phyloP scores from a whole-genome alignment of 139 green algal species.

The Chlorella sp. region DNA sequence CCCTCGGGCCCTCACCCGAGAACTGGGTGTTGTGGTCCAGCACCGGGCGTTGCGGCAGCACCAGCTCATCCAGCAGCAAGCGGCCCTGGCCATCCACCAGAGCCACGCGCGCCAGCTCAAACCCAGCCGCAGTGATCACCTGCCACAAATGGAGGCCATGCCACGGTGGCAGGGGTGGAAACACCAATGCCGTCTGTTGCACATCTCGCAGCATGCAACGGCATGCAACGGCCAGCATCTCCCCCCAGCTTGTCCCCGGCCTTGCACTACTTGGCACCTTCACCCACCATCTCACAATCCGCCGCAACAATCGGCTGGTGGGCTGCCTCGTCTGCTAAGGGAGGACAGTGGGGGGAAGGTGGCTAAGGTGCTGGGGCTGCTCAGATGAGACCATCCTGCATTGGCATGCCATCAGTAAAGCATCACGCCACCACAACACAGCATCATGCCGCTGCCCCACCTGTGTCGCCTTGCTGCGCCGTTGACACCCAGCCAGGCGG shows the following conservation, averaged over 20 bases:
- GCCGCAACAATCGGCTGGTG: slow-evolving; percentile 60
- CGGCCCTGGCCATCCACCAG: slow-evolving; percentile 61
- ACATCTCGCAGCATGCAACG: too few species aligned
- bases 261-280: background rate
- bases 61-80: slow-evolving; percentile 84
- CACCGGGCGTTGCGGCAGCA: slow-evolving; percentile 81
- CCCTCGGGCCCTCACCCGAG: slow-evolving; percentile 33
- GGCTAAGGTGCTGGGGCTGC: background rate
- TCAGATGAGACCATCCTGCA: too few species aligned
- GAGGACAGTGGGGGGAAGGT: too few species aligned
- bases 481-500: slow-evolving; percentile 11
- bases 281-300: slow-evolving; percentile 87
- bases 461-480: background rate
- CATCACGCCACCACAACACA: background rate
- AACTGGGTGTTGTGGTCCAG: slow-evolving; percentile 89
- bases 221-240: background rate
- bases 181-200: too few species aligned
- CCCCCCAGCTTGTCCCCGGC: background rate
- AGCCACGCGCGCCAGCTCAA: slow-evolving; percentile 77
- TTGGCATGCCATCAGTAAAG: background rate
- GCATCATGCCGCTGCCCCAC: too few species aligned
- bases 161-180: too few species aligned
- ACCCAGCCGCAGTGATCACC: slow-evolving; percentile 64
- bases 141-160: background rate
- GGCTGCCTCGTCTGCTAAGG: background rate